phyloP scores from a whole-genome alignment of 2,329 filamentous ascomycete species.

The Raffaelea ambrosiae region DNA sequence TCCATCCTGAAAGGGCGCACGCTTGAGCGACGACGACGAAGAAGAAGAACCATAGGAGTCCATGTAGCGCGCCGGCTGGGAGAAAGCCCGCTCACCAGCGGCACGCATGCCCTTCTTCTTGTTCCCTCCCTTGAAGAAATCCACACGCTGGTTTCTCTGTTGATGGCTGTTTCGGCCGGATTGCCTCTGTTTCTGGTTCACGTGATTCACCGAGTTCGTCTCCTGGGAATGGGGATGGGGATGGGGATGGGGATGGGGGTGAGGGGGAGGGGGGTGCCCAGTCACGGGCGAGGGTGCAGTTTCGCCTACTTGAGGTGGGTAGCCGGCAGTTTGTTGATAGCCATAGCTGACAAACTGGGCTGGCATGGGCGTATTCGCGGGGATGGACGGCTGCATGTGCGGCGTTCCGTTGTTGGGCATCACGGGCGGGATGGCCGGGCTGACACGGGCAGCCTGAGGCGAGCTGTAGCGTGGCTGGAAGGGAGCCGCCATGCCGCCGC shows the following conservation, averaged over 20 bases:
- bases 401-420: conserved; percentile 55
- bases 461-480: conserved; percentile 45
- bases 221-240: not conserved
- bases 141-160: too few species aligned
- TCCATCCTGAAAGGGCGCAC: conserved; percentile 1
- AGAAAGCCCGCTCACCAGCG: conserved; percentile 35
- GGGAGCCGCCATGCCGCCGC: conserved; percentile 36
- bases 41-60: conserved; percentile 17
- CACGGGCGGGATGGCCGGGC: conserved; percentile 57
- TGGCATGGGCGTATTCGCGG: conserved; percentile 39
- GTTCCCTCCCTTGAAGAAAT: conserved; percentile 26
- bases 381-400: conserved; percentile 58
- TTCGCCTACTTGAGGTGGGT: conserved; percentile 4
- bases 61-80: conserved; percentile 28
- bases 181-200: not conserved
- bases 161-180: conserved; percentile 20
- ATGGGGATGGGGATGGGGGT: not conserved
- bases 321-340: conserved; percentile 8
- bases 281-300: too few species aligned
- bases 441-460: conserved; percentile 54
- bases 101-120: conserved; percentile 36
- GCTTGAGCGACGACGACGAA: conserved; percentile 17
- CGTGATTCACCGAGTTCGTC: too few species aligned
- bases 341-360: conserved; percentile 29
- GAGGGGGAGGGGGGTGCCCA: not conserved